Base-by-base conservation (phyloP, 2,329 filamentous ascomycete species). In the Clarireedia hainanense region DNA sequence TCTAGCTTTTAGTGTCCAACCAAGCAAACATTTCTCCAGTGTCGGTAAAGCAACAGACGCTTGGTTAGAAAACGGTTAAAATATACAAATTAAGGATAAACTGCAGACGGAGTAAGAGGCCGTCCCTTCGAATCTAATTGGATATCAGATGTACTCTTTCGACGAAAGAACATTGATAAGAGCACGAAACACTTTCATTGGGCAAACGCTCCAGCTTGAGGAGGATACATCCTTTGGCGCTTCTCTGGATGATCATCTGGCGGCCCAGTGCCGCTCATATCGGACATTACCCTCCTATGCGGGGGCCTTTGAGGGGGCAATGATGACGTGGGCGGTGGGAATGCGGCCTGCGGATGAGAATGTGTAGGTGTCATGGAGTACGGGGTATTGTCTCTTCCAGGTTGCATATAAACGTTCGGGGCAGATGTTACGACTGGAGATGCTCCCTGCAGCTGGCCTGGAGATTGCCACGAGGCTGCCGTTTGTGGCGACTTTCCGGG, bases 401-500 rank as follows among this genome's bases (percentile, higher is more conserved):
- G 49, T 36, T 63, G 60, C 50, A 64, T 63, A 60, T 67, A 64
- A 45, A 58, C 67, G 30, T 52, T 58, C 34, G 62, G 60, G 43
- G 61, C 47, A 39, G 56, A 63, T 15, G 59, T 61, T 20, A 65
- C 57, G 37, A 65, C 56, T 6, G 68, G 67, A 24, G 67, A 68
- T 46, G 60, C 53, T 23, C 64, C 63, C 24, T 67, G 53, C 34
- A 70, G 53, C 50, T 68, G 65, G 36, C 57, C 65, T 24, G 68
- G 67, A 23, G 67, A 68, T 45, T 69, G 63, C 68, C 67, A 70
- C 6, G 64, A 63, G 15, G 60, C 58, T 17, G 60, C 61, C 36
- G 66, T 63, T 23, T 61, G 63, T n/a, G 68, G 64, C 7, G 66
- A 68, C 55, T 70, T 69, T 20, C 66, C 65, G 27, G 68, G 62